Base-by-base conservation (phyloP, 805 yeast genomes). In the Danielia oregonensis region DNA sequence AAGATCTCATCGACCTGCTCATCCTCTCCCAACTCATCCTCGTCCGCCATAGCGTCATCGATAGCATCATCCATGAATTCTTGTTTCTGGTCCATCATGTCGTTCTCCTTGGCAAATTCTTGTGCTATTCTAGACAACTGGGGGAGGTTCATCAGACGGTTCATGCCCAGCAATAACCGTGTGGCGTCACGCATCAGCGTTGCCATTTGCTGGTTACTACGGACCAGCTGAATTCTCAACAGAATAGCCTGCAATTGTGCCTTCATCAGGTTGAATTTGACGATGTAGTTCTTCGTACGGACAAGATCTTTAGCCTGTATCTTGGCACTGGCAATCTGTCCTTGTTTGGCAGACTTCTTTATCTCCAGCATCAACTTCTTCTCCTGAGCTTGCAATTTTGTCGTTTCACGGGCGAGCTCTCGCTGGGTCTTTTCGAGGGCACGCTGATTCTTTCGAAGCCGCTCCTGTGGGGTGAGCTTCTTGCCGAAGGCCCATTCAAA, bases 41-140 rank as follows among this genome's bases (percentile, higher is more conserved):
- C 68, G 51, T 86, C 97, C 35, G 83, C 95, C 93, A 93, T 87
- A 13, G 93, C 85, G 57, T 91, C 96, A 55, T 93, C 99, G 50
- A 93, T 82, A 13, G 96, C 94, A 56, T 93, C 98, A 56, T 93
- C 98, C 84, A 93, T 93, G 78, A 94, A 86, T 58, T 94, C 99
- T 60, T 94, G 97, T 53, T 95, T 82, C 64, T 93, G 98, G 59
- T 91, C 97, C 97, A 93, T 93, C 49, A 94, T 67, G 55, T 94
- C 98, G 60, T 85, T 86, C 54, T 91, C 95, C 51, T 78, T 79
- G 52, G 93, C 95, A 59, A 93, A 93, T 51, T 93, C 97, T 84
- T 86, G 89, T 2, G 97, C 87, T 14, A 93, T 93, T 42, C 82
- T 75, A 37, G 86, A 82, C 41, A 93, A 65, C 48, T 86, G 94